Base-by-base conservation (phyloP, 192 early-diverging fungal species). In the Globomyces pollinis-pini region DNA sequence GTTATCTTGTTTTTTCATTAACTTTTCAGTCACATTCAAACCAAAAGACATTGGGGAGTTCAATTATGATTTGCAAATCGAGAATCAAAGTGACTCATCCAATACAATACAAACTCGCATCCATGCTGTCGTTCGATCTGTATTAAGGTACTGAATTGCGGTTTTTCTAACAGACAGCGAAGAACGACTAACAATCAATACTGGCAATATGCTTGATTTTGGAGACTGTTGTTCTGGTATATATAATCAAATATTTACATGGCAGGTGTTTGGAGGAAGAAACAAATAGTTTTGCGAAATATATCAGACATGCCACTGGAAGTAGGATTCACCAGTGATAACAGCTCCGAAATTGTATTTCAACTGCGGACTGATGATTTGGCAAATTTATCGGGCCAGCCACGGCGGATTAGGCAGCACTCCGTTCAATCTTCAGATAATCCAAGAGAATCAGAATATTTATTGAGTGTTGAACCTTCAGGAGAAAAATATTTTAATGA, bases 141-240 rank as follows among this genome's bases (percentile, higher is more conserved):
- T 74, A 33, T 73, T 73, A 59, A 74, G n/a, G n/a, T n/a, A n/a
- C n/a, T n/a, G n/a, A n/a, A n/a, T n/a, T n/a, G n/a, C n/a, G n/a
- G n/a, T n/a, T n/a, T n/a, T n/a, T n/a, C n/a, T n/a, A n/a, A n/a
- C n/a, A n/a, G n/a, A n/a, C n/a, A n/a, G 77, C 59, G 89, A 91
- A 68, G 91, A 87, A 65, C 78, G 81, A 16, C 67, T 84, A 43
- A 72, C 78, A 8, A 79, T 84, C 55, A 88, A 81, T 66, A 86
- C 77, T 59, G 87, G 79, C 29, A 88, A 70, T 64, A 70, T 73
- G 34, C 57, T 98, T 23, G 91, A 96, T 65, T 98, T 98, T 78
- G 91, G 91, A 35, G 91, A 96, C 60, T 94, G 93, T 63, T 84
- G 80, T 59, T n/a, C n/a, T n/a, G n/a, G n/a, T n/a, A n/a, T n/a